Evolutionary conservation across 805 yeast genomes (phyloP).

Genomic region (Naumovozyma castellii): DNA sequence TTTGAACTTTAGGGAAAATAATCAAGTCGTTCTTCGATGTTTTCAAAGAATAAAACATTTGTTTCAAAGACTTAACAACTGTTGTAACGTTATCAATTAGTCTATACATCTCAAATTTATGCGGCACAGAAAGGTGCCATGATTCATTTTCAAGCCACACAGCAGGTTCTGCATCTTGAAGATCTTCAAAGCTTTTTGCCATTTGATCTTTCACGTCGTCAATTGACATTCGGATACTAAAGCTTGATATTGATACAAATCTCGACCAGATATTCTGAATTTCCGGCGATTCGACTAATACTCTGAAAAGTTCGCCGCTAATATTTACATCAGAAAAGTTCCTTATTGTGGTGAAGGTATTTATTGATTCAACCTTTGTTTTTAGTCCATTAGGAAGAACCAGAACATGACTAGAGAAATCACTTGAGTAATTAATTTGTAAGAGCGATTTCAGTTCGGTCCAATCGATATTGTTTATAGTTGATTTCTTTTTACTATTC

Average conservation of each 20-base stretch:
- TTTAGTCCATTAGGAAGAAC: constrained; percentile 42
- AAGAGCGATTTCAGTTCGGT: constrained; percentile 15
- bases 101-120: constrained; percentile 62
- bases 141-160: constrained; percentile 33
- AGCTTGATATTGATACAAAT: constrained; percentile 34
- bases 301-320: constrained; percentile 31
- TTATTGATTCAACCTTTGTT: constrained; percentile 37
- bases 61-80: constrained; percentile 54
- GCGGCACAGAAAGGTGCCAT: constrained; percentile 54
- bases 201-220: constrained; percentile 26
- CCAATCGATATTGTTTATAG: constrained; percentile 12
- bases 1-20: constrained; percentile 32
- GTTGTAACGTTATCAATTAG: constrained; percentile 74
- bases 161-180: constrained; percentile 26
- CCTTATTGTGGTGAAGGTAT: constrained; percentile 15
- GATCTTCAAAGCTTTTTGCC: constrained; percentile 5
- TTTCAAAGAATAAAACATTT: constrained; percentile 43
- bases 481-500: constrained; percentile 11
- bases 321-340: constrained; percentile 17
- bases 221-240: constrained; percentile 17
- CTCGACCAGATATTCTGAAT: constrained; percentile 41
- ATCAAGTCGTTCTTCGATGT: constrained; percentile 32
- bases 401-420: constrained; percentile 21
- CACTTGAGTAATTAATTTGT: constrained; percentile 17
- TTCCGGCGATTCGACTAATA: constrained; percentile 46